Evolutionary conservation across 495 filamentous ascomycete genomes (phyloP), one percentile per base, ranked within the genome.

Genomic region (Immersiella caudata): DNA sequence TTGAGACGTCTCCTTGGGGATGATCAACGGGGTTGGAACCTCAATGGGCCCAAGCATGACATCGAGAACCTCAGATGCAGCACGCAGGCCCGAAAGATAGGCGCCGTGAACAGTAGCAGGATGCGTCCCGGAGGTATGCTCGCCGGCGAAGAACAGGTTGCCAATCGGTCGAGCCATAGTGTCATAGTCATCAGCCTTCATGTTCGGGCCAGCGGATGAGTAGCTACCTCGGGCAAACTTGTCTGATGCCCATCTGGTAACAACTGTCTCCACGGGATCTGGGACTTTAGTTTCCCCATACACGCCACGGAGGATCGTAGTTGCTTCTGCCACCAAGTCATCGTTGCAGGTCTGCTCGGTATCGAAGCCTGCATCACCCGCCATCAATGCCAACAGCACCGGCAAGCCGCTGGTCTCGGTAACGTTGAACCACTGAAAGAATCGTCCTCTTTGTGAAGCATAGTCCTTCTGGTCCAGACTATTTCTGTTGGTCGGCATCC

Each of bases 361-460:
- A 68, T 96, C 88, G 67, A 90, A 88, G 27, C 94, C 96, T n/a
- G 95, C 91, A 72, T 98, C 91, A 21, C 95, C 95, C 51, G 94
- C 93, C 96, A 99, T 97, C 35, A 99, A 86, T 20, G 93, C 96
- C 54, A 97, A 86, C 20, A 99, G 81, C 5, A 91, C 90, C 4
- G 95, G 95, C 35, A 93, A 82, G 6, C 95, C 95, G 58, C 91
- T 92, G 2, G 92, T 96, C 66, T 92, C 91, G 65, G 93, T 88
- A 65, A 92, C 91, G 74, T 99, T 98, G 87, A 96, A 98, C 86
- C 97, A 97, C 70, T 98, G 86, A 72, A 97, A 99, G 80, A 95
- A 97, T 11, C 94, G 89, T 20, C 95, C 95, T 33, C 85, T 79
- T 50, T 85, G 81, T 16, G 80, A 77, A 59, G 84, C 74, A 62